A percentile compares a stretch with the other conserved stretches of the same genome.
Evolutionary conservation across 495 filamentous ascomycete species (phyloP).

Genomic region (Podospora comata): DNA sequence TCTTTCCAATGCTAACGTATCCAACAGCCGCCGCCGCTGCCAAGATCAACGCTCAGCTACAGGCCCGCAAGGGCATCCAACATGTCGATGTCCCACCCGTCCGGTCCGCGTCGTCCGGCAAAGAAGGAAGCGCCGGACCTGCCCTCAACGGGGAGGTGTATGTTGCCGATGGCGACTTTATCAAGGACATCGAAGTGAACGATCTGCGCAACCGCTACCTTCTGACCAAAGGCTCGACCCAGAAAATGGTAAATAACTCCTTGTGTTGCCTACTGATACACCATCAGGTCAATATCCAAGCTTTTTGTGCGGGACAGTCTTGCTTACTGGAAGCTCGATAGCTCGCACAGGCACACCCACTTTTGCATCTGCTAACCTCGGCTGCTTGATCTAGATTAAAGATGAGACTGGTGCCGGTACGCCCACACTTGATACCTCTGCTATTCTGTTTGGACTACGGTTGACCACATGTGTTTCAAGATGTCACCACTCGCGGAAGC

Average conservation of each 20-base stretch:
- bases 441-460: constrained; percentile 51
- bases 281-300: constrained; percentile 49
- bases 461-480: constrained; percentile 65
- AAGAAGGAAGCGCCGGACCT: constrained; percentile 28
- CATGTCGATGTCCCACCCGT: constrained; percentile 93
- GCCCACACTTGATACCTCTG: constrained; percentile 51
- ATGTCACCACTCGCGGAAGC: constrained; percentile 96
- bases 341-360: constrained; percentile 67
- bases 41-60: constrained; percentile 87
- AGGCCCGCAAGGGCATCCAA: constrained; percentile 89
- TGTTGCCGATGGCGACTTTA: constrained; percentile 92
- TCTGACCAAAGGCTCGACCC: constrained; percentile 94
- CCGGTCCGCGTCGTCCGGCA: constrained; percentile 45
- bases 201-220: constrained; percentile 95
- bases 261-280: constrained; percentile 72
- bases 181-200: constrained; percentile 98
- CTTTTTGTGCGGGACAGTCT: constrained; percentile 60
- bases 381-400: constrained; percentile 97
- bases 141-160: constrained; percentile 81
- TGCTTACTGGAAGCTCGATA: constrained; percentile 83
- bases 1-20: constrained; percentile 21
- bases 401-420: constrained; percentile 99
- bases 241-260: constrained; percentile 95
- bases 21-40: constrained; percentile 81
- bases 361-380: constrained; percentile 97